Conservation (phyloP, 192 early-diverging fungal genomes). For the Bifiguratus adelaidae region DNA sequence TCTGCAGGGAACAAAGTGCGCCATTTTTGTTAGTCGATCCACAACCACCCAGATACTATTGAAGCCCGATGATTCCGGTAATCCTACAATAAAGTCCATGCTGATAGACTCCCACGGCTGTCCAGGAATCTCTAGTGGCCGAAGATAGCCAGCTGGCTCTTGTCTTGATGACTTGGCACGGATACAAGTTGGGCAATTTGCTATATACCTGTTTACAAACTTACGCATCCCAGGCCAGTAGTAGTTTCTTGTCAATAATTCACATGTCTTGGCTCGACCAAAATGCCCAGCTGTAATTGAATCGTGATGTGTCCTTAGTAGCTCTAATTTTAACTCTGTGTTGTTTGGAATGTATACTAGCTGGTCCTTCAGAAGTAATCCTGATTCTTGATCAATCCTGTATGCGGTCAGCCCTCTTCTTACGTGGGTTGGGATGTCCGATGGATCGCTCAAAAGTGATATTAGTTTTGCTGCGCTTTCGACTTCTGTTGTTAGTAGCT, state of each 20-base stretch:
- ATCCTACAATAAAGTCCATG: constrained; percentile 27
- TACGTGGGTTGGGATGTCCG: neutral
- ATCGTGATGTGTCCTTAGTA: constrained; percentile 19
- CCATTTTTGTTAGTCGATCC: constrained; percentile 26
- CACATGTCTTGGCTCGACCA: constrained; percentile 18
- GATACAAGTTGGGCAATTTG: constrained; percentile 16
- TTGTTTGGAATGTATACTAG: constrained; percentile 13
- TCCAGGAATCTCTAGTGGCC: constrained; percentile 14
- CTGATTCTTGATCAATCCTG: neutral
- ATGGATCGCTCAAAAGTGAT: neutral
- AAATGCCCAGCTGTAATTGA: constrained; percentile 17
- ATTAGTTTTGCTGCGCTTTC: neutral
- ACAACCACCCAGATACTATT: constrained; percentile 32
- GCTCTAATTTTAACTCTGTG: neutral
- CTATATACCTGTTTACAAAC: constrained; percentile 17
- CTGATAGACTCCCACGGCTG: constrained; percentile 24
- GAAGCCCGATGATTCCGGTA: constrained; percentile 7
- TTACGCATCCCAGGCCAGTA: constrained; percentile 21
- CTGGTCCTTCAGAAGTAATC: constrained; percentile 5
- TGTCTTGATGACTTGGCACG: constrained; percentile 15
- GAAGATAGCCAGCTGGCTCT: constrained; percentile 20
- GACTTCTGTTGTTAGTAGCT: neutral
- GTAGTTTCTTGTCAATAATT: constrained; percentile 13
- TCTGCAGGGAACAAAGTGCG: constrained; percentile 4
- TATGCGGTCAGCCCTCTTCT: neutral